Percentiles rank a stretch among this genome's conserved stretches.
These are phyloP conservation scores for Aureobasidium pullulans DNA, from an alignment of 2,329 filamentous ascomycete species.

Conservation along the genomic window DNA sequence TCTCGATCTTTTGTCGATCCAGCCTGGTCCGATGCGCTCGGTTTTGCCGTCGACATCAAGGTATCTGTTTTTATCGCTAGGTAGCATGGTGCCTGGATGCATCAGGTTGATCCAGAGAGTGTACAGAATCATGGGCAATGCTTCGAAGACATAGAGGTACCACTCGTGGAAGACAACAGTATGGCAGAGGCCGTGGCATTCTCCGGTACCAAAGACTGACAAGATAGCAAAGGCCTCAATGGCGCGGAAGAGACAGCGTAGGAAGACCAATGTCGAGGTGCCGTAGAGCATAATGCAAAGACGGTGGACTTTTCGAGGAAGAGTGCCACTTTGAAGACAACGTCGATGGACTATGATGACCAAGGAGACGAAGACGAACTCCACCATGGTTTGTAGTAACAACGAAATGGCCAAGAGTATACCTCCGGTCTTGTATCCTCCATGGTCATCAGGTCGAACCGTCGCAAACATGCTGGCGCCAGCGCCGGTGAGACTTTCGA, in stretches of 20 bases:
- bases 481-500: constrained; percentile 42
- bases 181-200: constrained; percentile 25
- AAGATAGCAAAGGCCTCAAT: constrained; percentile 40
- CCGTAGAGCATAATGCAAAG: constrained; percentile 42
- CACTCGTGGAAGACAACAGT: constrained; percentile 39
- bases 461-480: background rate
- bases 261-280: constrained; percentile 40
- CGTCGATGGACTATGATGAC: background rate
- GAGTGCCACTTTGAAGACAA: constrained; percentile 36
- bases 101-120: background rate
- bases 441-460: background rate
- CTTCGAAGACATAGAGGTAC: constrained; percentile 50
- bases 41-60: background rate
- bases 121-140: background rate
- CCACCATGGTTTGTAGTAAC: background rate
- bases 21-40: background rate
- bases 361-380: background rate
- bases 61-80: background rate
- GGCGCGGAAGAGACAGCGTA: constrained; percentile 46
- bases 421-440: background rate
- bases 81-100: background rate
- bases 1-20: background rate
- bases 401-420: background rate
- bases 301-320: constrained; percentile 37
- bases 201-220: constrained; percentile 17